Base-by-base conservation (phyloP, 2,329 filamentous ascomycete species). In the Penicillium sp. region DNA sequence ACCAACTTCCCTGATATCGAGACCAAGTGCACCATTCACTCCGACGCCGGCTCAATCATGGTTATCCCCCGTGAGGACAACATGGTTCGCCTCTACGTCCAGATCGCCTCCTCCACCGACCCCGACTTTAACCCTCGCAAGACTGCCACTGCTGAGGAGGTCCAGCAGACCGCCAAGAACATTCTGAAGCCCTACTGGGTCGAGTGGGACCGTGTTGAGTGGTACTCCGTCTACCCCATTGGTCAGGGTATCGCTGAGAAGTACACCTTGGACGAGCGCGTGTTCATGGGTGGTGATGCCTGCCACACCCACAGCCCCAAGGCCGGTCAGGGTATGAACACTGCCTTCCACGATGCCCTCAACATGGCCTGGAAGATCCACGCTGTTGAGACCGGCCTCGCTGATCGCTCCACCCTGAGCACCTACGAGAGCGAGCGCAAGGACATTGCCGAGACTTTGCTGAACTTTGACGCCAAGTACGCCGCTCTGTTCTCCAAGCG, bases 321-420 rank as follows among this genome's bases (percentile, higher is more conserved):
- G 74, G 86, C 86, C 14, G 86, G 86, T 15, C 86, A 88, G 68
- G 86, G 86, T 58, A 88, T 85, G 83, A 85, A 85, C 77, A 85
- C 84, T 64, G 81, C 85, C 22, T 84, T 84, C 76, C 75, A 83
- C 50, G 81, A 83, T 69, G 92, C 92, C 0, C 86, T 92, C 61
- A 98, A 97, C 75, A 82, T 98, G 42, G 93, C 93, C 7, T 98
- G 93, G 93, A 98, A 98, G 80, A 90, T 97, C 54, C 93, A 96
- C 73, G 88, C 90, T 38, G 94, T 97, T 10, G 92, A 96, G 73
- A 83, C 84, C 28, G 92, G 92, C 12, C 91, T 96, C 66, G 91
- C 92, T 1, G 79, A 87, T 34, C 88, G 90, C 61, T 85, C 86
- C 3, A 82, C 95, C 17, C 84, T 98, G 53, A 85, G 88, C 62